A percentile compares a stretch with the other conserved stretches of the same genome.
Conservation (phyloP, 192 early-diverging fungal species). For the Dissophora ornata region DNA sequence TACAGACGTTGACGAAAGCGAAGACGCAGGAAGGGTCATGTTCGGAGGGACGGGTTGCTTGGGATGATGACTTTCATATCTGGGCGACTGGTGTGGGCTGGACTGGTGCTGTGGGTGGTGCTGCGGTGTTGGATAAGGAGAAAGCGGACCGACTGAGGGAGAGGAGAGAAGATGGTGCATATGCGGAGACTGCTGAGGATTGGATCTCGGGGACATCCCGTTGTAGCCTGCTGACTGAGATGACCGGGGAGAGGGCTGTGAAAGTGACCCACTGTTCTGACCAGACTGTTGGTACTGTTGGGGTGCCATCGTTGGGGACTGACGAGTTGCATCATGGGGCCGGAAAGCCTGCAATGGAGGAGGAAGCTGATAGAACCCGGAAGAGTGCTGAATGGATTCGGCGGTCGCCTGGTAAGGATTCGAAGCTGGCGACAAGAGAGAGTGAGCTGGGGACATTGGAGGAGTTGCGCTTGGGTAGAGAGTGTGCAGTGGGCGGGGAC, state of each 20-base stretch:
- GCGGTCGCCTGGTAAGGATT: slow-evolving; percentile 15
- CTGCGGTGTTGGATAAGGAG: slow-evolving; percentile 49
- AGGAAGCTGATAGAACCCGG: slow-evolving; percentile 46
- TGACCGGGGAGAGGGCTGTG: slow-evolving; percentile 14
- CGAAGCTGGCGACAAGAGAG: slow-evolving; percentile 29
- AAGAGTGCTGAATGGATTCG: slow-evolving; percentile 34
- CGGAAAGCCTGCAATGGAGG: slow-evolving; percentile 38
- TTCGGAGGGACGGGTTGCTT: slow-evolving; percentile 28
- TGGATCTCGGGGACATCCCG: slow-evolving; percentile 38
- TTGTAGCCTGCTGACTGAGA: not conserved
- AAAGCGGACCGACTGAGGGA: slow-evolving; percentile 28
- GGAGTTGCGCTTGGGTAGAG: slow-evolving; percentile 38
- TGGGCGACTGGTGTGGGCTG: slow-evolving; percentile 29
- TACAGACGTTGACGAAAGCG: slow-evolving; percentile 33
- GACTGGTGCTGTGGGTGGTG: slow-evolving; percentile 43
- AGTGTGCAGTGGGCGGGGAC: slow-evolving; percentile 7
- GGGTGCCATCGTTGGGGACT: slow-evolving; percentile 29
- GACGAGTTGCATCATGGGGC: not conserved
- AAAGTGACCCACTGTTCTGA: not conserved
- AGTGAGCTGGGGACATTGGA: slow-evolving; percentile 38
- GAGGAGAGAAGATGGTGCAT: slow-evolving; percentile 19
- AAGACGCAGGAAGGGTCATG: slow-evolving; percentile 34
- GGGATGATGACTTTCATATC: slow-evolving; percentile 9
- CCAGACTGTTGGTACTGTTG: slow-evolving; percentile 12
- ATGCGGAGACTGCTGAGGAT: slow-evolving; percentile 28